Base-by-base conservation (phyloP, 2,329 filamentous ascomycete genomes). In the Alternaria longipes region DNA sequence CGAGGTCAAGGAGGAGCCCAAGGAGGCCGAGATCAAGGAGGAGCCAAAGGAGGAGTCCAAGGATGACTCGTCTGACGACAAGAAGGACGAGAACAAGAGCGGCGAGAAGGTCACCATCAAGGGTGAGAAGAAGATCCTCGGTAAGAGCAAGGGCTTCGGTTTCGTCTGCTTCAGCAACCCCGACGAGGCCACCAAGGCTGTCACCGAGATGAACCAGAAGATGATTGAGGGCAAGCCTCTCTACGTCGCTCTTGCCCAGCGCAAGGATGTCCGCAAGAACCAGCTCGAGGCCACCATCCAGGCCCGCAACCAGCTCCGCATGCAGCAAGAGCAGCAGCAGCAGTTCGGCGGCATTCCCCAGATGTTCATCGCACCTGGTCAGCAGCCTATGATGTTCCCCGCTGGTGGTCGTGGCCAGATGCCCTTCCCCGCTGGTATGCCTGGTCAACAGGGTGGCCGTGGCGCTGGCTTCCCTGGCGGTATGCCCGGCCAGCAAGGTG, bases 161-260 rank as follows among this genome's bases (percentile, higher is more conserved):
- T 99, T 99, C 81, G 95, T 99, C 78, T 99, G 95, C 91, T 99
- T 99, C 86, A 95, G 92, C 88, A 98, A 97, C 87, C 94, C 95
- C 63, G 95, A 99, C 76, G 95, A 99, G 81, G 95, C 95, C 69
- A 97, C 94, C 84, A 98, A 98, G 89, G 95, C 95, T 68, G 94
- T 99, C 68, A 93, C 94, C 63, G 95, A 99, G 83, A 97, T 98
- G 93, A 99, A 99, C 87, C 94, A 98, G 87, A 93, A 95, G 82
- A 99, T 99, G 95, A 87, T 98, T 72, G 91, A 94, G 81, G 88
- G 88, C 84, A 99, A 99, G 89, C 95, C 95, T 59, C 87, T 99
- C 63, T 99, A 99, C 79, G 95, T 99, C 75, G 95, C 95, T 74
- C 89, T 99, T 69, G 95, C 95, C 68, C 95, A 99, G 87, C 94